Conservation (phyloP, 345 rosid species). For the Salix suchowensis region DNA sequence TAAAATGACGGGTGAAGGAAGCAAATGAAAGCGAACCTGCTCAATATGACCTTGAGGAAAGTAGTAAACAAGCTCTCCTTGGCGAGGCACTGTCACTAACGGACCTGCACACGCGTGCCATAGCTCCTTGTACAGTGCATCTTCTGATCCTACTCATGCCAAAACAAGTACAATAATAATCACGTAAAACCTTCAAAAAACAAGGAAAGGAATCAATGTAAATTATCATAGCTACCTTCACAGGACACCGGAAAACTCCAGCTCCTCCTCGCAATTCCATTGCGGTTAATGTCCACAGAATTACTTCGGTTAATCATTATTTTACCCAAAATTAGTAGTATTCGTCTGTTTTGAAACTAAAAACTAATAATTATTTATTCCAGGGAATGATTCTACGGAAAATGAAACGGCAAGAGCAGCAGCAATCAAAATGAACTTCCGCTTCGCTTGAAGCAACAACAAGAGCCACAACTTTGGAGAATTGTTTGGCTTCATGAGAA, state of each 20-base stretch:
- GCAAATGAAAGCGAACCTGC: constrained; percentile 44
- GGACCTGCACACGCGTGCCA: constrained; percentile 99
- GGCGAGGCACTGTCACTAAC: constrained; percentile 67
- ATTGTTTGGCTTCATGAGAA: not conserved
- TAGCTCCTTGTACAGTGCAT: constrained; percentile 67
- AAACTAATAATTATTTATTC: not conserved
- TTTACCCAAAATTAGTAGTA: constrained; percentile 10
- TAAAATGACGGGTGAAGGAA: not conserved
- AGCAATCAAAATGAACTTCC: not conserved
- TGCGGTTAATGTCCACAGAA: constrained; percentile 14
- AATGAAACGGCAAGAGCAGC: not conserved
- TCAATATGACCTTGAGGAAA: constrained; percentile 95
- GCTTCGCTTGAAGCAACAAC: not conserved
- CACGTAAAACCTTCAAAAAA: not conserved
- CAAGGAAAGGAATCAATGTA: not conserved
- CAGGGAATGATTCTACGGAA: not conserved
- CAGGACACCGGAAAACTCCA: constrained; percentile 20
- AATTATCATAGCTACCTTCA: constrained; percentile 10
- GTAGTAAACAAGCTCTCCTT: constrained; percentile 70
- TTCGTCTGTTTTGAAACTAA: not conserved
- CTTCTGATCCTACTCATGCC: constrained; percentile 44
- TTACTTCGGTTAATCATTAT: constrained; percentile 17
- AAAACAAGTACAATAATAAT: not conserved
- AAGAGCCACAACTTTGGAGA: not conserved
- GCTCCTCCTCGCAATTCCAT: constrained; percentile 31